Conservation (phyloP, 106 monocot species). For the Dioscorea alata region DNA sequence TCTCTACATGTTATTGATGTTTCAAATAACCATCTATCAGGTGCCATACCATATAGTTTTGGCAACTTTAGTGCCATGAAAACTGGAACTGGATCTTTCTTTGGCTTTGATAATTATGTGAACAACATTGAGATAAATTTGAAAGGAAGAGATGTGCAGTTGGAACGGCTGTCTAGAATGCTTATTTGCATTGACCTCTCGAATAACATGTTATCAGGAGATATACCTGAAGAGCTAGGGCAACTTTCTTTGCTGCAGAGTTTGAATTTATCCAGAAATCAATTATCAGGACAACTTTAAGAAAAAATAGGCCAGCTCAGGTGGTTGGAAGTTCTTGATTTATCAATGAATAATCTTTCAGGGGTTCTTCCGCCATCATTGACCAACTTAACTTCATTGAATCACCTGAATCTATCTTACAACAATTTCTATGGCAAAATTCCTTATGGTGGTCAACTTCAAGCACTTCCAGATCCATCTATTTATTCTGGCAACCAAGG, state of each 20-base stretch:
- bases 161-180: not conserved
- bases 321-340: not conserved
- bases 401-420: no score
- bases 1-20: conserved; percentile 12
- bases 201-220: conserved; percentile 1
- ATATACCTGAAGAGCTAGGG: not conserved
- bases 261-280: not conserved
- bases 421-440: no score
- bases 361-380: not conserved
- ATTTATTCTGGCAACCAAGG: no score
- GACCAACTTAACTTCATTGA: no score
- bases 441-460: no score
- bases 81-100: no score
- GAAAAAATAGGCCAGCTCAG: not conserved
- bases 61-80: not conserved
- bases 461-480: no score
- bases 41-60: not conserved
- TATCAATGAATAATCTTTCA: not conserved
- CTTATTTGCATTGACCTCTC: conserved; percentile 3
- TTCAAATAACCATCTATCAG: conserved; percentile 15
- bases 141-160: not conserved
- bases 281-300: not conserved
- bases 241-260: not conserved
- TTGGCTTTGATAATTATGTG: no score
- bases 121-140: not conserved